A percentile compares a stretch with the other conserved stretches of the same genome.
Evolutionary conservation across 2,329 filamentous ascomycete species (phyloP).

Genomic region (Fusarium aywerte): DNA sequence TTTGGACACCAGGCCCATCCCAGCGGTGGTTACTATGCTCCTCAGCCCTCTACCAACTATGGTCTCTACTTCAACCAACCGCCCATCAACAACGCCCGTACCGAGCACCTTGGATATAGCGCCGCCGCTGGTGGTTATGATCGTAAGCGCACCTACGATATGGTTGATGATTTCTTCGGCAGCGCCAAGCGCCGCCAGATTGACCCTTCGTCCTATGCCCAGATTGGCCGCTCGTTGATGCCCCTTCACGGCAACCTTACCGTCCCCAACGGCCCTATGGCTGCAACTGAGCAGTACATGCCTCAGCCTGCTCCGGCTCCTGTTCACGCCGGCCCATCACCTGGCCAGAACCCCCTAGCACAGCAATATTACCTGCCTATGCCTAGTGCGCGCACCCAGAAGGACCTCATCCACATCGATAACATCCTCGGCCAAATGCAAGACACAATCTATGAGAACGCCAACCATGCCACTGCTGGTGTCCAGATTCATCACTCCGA

Average conservation of each 20-base stretch:
- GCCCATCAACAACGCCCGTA: conserved; percentile 63
- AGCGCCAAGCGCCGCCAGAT: conserved; percentile 92
- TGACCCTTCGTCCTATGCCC: conserved; percentile 87
- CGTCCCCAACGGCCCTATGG: conserved; percentile 64
- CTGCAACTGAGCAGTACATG: conserved; percentile 66
- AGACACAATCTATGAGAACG: conserved; percentile 93
- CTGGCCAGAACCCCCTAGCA: conserved; percentile 65
- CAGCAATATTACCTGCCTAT: conserved; percentile 91
- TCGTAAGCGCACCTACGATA: conserved; percentile 86
- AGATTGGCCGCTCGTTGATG: conserved; percentile 89
- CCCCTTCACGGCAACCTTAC: conserved; percentile 79
- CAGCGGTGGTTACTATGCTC: conserved; percentile 65
- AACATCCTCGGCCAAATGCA: conserved; percentile 96
- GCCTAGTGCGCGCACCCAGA: conserved; percentile 90
- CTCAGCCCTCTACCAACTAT: conserved; percentile 66
- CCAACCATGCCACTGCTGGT: conserved; percentile 82
- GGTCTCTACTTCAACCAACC: conserved; percentile 83
- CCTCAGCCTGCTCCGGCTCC: conserved; percentile 54
- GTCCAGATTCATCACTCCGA: conserved; percentile 80
- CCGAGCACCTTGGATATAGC: conserved; percentile 73
- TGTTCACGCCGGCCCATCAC: conserved; percentile 65
- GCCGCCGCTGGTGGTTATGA: conserved; percentile 67
- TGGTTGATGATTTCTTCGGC: conserved; percentile 92
- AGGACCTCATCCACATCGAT: conserved; percentile 92
- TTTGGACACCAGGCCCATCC: conserved; percentile 67